These are phyloP conservation scores for Fusarium camptoceras DNA, from an alignment of 2,329 filamentous ascomycete species.

Conservation along the genomic window DNA sequence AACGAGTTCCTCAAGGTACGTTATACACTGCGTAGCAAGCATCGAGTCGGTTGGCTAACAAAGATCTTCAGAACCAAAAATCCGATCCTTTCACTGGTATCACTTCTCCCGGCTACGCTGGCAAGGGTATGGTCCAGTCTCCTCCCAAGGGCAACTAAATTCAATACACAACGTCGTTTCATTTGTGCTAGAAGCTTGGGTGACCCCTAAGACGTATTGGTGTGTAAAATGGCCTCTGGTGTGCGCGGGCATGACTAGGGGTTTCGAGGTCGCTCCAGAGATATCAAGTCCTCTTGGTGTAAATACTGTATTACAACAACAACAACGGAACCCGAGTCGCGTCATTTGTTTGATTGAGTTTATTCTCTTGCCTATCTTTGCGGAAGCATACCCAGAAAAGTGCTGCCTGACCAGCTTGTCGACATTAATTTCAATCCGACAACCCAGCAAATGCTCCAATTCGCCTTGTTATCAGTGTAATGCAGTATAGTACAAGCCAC, in stretches of 20 bases:
- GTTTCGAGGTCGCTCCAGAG: slow-evolving; percentile 50
- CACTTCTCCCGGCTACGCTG: slow-evolving; percentile 80
- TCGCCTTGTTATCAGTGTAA: slow-evolving; percentile 4
- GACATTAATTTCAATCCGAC: slow-evolving; percentile 22
- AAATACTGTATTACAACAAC: slow-evolving; percentile 60
- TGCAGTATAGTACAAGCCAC: slow-evolving; percentile 1
- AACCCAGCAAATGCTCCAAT: slow-evolving; percentile 31
- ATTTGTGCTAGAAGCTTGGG: slow-evolving; percentile 52
- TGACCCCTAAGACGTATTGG: slow-evolving; percentile 49
- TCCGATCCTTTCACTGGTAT: slow-evolving; percentile 89
- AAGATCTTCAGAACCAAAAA: slow-evolving; percentile 75
- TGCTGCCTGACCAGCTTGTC: slow-evolving; percentile 27
- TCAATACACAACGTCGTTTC: slow-evolving; percentile 47
- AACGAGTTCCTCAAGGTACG: slow-evolving; percentile 93
- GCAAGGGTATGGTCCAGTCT: slow-evolving; percentile 83
- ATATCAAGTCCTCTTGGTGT: slow-evolving; percentile 51
- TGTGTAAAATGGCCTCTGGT: slow-evolving; percentile 50
- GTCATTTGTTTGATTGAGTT: slow-evolving; percentile 49
- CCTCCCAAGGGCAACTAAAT: slow-evolving; percentile 64
- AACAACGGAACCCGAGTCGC: slow-evolving; percentile 54
- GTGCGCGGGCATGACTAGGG: slow-evolving; percentile 45
- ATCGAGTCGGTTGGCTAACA: slow-evolving; percentile 25
- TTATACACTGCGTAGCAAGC: not conserved
- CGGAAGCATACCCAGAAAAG: slow-evolving; percentile 21
- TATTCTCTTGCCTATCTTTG: slow-evolving; percentile 33